Evolutionary conservation across 2,329 filamentous ascomycete genomes (phyloP), one percentile per base, ranked within the genome.

Genomic region (Epichloe sylvatica): DNA sequence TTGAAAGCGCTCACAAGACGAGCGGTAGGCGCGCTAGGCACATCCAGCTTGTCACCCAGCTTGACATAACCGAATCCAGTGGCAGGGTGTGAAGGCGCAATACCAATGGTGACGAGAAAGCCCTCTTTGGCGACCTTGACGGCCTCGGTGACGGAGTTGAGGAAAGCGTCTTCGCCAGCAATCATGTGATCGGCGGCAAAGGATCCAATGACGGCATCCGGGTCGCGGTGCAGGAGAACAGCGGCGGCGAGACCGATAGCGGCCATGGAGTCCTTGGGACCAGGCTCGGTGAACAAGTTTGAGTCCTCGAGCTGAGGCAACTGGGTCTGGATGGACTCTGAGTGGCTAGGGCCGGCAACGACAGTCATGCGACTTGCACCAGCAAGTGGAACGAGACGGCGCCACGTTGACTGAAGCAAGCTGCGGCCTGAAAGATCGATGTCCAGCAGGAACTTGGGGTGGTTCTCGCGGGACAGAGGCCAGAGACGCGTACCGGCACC

Each of bases 181-280:
- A 59, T 59, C 57, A 59, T 59, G 44, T 59, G 57, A 47, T 59
- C 57, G 17, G 57, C 57, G 36, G 57, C 57, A 41, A 59, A 59
- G 4, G 57, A 59, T 34, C 57, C 57, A 30, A 59, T 59, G 40
- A 59, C 48, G 19, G 57, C 57, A 7, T 59, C 53, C 12, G 53
- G 55, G 17, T 59, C 56, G 34, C 57, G 56, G 35, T 57, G 49
- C 38, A 56, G 49, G 30, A 59, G 54, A 49, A 59, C 54, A 17
- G 57, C 57, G 9, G 57, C 57, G 47, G 57, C 57, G 40, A 59
- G 51, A 45, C 57, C 57, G 35, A 59, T 59, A 45, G 57, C 57
- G 36, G 57, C 57, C 57, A 59, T 57, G 41, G 57, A 59, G 49
- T 59, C 57, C 44, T 59, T 59, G 47, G 57, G 57, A 8, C 57